Base-by-base conservation (phyloP, 371 early-diverging fungal genomes). In the Circinella umbellata region DNA sequence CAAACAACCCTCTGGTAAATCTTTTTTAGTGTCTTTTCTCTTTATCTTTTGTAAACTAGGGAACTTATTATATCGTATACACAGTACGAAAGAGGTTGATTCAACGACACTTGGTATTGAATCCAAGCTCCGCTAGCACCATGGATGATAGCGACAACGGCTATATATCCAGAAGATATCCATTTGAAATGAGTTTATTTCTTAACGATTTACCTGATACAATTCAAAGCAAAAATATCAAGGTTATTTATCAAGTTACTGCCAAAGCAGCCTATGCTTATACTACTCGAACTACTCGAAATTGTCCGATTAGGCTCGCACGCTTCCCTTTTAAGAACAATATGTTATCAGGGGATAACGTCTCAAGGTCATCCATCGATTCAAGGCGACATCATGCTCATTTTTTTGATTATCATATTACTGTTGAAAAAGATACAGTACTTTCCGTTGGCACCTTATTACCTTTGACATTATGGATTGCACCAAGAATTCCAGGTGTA, bases 221-320 rank as follows among this genome's bases (percentile, higher is more conserved):
- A 3, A 63, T 63, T 35, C 20, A 63, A 18, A 63, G 63, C 48
- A 63, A 63, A 20, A 47, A 47, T 38, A 63, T 63, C 63, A 47
- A 63, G 47, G 63, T 63, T 4, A 34, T 13, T 9, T 63, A 63
- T 46, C 18, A 47, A 11, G 42, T 63, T 46, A 63, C 42, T 20
- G 63, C 63, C 5, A 18, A 63, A 27, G 8, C 5, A 46, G 47
- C 47, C n/a, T 46, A 18, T 4, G 42, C 38, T 18, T 63, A 39
- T 47, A 15, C 47, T 4, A 27, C 63, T 3, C 63, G 63, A 20
- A 27, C 27, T 13, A 63, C 34, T 14, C 14, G 47, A 34, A 63
- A 47, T 47, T 47, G 47, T 47, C 63, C 63, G 7, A 63, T 63
- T 4, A 39, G 47, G 27, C 47, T 63, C 3, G 34, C 47, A 27